Evolutionary conservation across 768 basidiomycete species (phyloP), one percentile per base, ranked within the genome.

Genomic region (Cystofilobasidium bisporidii): DNA sequence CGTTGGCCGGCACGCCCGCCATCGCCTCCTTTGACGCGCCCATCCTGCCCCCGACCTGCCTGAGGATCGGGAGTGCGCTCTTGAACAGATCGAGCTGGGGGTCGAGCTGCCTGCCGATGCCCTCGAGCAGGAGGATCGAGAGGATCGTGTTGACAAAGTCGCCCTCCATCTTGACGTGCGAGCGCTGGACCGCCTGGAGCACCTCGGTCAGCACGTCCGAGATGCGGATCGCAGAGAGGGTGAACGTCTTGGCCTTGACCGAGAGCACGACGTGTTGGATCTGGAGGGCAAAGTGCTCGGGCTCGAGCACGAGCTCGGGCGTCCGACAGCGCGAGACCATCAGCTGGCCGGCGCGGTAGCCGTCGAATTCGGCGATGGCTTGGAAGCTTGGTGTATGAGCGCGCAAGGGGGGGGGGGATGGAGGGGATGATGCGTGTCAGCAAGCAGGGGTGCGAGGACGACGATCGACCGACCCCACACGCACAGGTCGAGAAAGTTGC

Each of bases 91-190:
- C 96, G 77, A 98, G 78, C 17, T 82, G 81, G 1, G 96, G 93
- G 77, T 99, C 92, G 71, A 99, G 76, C 79, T 88, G 91, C 68
- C 94, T 80, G 26, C 96, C 96, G 72, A 99, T 97, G 1, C 96
- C 96, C 78, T 99, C 96, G 63, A 99, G 79, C 47, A 99, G 77
- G 63, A 99, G 78, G 65, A 97, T 91, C 14, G 89, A 89, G 68
- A 99, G 87, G 69, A 99, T 91, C 0, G 96, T 98, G 77, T 99
- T 99, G 55, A 98, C 86, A 75, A 99, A 99, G 76, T 98, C 96
- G 18, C 87, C 91, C 79, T 99, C 94, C 86, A 99, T 89, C 80
- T 91, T 97, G 71, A 98, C 96, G 74, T 96, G 94, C 76, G 97
- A 93, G 71, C 83, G 81, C 67, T 92, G 81, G 4, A 99, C 93